phyloP scores from a whole-genome alignment of 1,284 basidiomycete species.

The Acaromyces ingoldii region DNA sequence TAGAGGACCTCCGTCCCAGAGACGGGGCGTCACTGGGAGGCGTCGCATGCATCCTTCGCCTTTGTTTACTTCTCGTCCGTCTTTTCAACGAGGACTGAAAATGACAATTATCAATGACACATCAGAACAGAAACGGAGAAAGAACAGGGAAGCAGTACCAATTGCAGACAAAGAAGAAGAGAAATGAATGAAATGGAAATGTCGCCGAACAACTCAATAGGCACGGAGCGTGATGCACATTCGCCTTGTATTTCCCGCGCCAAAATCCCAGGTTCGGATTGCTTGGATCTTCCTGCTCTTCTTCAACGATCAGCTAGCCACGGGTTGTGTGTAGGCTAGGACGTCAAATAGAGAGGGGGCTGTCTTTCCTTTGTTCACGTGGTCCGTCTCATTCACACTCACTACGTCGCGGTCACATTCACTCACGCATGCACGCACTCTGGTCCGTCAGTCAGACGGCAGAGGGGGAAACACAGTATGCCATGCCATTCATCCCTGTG shows the following conservation, averaged over 20 bases:
- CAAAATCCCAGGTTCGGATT: constrained; percentile 8
- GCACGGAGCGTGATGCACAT: not conserved
- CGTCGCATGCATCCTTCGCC: too few relatives aligned
- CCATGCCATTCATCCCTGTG: not conserved
- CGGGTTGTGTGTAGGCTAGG: not conserved
- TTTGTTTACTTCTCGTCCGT: too few relatives aligned
- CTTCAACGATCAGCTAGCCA: constrained; percentile 6
- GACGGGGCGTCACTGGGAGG: too few relatives aligned
- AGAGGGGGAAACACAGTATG: not conserved
- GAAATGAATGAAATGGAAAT: not conserved
- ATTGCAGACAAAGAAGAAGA: not conserved
- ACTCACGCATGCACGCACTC: too few relatives aligned
- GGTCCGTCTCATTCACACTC: not conserved
- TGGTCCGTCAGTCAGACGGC: too few relatives aligned
- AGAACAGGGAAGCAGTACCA: too few relatives aligned
- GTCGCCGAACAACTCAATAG: constrained; percentile 7
- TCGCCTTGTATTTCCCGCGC: not conserved
- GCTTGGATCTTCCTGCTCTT: constrained; percentile 6
- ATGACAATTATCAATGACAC: too few relatives aligned
- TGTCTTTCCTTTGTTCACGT: not conserved
- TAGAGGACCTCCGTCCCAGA: too few relatives aligned
- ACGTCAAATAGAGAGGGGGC: constrained; percentile 6
- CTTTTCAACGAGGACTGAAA: too few relatives aligned
- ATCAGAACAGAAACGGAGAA: too few relatives aligned
- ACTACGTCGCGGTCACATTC: not conserved